Conservation (phyloP, 2,329 filamentous ascomycete genomes). For the Metarhizium sp. region DNA sequence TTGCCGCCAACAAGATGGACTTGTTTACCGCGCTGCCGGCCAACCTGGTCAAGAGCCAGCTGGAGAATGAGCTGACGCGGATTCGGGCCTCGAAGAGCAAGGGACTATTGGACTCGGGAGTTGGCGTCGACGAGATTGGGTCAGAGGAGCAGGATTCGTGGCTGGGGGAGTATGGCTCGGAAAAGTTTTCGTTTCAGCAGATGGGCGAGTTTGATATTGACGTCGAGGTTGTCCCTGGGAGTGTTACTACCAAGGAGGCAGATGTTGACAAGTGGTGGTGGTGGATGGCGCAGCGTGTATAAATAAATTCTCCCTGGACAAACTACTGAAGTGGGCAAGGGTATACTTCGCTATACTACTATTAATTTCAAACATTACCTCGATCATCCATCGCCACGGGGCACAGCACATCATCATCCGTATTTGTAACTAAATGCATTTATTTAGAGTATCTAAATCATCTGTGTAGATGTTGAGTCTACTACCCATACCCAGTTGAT, state of each 20-base stretch:
- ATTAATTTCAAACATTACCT: no score
- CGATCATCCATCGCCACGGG: no score
- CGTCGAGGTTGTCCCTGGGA: constrained; percentile 70
- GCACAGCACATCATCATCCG: not conserved
- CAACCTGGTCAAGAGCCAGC: constrained; percentile 58
- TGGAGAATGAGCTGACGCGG: constrained; percentile 74
- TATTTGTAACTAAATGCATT: constrained; percentile 1
- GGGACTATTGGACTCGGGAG: constrained; percentile 72
- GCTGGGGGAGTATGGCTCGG: constrained; percentile 72
- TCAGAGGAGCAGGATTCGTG: constrained; percentile 72
- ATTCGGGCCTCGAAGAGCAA: constrained; percentile 70
- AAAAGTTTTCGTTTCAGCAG: constrained; percentile 69
- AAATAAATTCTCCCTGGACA: not conserved
- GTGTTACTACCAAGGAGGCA: constrained; percentile 54
- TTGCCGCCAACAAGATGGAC: constrained; percentile 93
- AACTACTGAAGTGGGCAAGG: no score
- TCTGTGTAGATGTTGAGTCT: constrained; percentile 34
- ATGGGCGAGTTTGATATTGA: constrained; percentile 76
- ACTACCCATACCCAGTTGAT: constrained; percentile 12
- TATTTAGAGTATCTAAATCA: not conserved
- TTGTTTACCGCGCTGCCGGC: constrained; percentile 86
- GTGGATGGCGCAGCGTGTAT: constrained; percentile 77
- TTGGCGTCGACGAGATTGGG: constrained; percentile 51
- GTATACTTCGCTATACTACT: no score
- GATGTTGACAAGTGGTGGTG: constrained; percentile 79